Evolutionary conservation across 2,329 filamentous ascomycete genomes (phyloP).

Genomic region (Ploettnerulaceae sp.): DNA sequence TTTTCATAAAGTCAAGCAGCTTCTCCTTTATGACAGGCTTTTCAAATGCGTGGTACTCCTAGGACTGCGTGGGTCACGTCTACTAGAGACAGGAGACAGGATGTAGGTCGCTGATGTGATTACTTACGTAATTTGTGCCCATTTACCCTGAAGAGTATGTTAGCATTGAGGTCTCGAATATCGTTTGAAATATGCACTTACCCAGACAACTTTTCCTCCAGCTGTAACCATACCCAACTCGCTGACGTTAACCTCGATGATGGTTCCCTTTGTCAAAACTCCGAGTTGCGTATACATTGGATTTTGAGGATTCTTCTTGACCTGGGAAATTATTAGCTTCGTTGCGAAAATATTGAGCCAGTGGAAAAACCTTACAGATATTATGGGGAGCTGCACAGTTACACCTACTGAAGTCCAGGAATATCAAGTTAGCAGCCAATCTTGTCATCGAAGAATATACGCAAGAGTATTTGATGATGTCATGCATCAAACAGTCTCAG

Average conservation of each 20-base stretch:
- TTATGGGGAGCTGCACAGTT: constrained; percentile 80
- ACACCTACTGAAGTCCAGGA: too few species aligned
- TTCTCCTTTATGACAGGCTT: too few species aligned
- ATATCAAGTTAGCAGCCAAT: too few species aligned
- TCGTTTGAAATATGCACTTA: neutral
- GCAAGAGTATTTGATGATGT: too few species aligned
- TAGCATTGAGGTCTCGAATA: neutral
- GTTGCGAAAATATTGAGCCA: too few species aligned
- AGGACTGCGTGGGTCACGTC: too few species aligned
- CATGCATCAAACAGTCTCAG: constrained; percentile 54
- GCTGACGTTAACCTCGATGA: constrained; percentile 87
- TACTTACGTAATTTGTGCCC: constrained; percentile 57
- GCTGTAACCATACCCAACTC: constrained; percentile 89
- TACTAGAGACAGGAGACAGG: neutral
- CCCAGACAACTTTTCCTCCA: constrained; percentile 91
- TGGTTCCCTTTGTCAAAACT: constrained; percentile 79
- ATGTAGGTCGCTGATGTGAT: neutral
- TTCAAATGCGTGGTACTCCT: too few species aligned
- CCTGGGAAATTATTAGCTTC: neutral
- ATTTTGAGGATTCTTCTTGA: constrained; percentile 81
- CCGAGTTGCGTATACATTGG: constrained; percentile 90
- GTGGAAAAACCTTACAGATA: constrained; percentile 40
- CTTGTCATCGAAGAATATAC: too few species aligned
- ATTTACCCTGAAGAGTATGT: constrained; percentile 46
- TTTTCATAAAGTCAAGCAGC: neutral